These are phyloP conservation scores for Solanum bulbocastanum DNA, from an alignment of 257 asterid genomes.

Conservation along the genomic window DNA sequence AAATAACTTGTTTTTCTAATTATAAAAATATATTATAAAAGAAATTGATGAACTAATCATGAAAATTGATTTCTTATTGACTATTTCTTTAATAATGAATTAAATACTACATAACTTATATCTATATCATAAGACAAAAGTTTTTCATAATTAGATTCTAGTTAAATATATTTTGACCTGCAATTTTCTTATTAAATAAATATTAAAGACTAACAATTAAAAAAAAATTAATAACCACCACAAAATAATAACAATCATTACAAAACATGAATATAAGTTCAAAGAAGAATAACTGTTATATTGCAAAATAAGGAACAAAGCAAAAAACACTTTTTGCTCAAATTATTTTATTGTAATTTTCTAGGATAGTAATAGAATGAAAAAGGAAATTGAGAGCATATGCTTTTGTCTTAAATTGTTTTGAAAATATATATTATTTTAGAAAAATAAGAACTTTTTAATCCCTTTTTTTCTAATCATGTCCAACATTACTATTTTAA, in stretches of 20 bases:
- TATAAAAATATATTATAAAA: not conserved
- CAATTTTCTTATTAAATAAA: not conserved
- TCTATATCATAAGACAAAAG: not conserved
- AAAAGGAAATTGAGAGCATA: not conserved
- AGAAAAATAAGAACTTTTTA: not conserved
- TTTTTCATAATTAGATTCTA: not conserved
- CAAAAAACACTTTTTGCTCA: not conserved
- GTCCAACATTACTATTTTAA: not conserved
- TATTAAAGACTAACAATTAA: no score
- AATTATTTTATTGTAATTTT: not conserved
- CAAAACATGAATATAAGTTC: not conserved
- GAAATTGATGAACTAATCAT: not conserved
- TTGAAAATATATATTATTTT: not conserved
- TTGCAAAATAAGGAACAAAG: not conserved
- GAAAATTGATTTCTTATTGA: not conserved
- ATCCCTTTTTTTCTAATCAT: not conserved
- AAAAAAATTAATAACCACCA: not conserved
- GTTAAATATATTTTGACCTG: no score
- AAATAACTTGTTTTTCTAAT: not conserved
- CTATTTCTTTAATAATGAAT: not conserved
- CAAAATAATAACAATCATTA: not conserved
- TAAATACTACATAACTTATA: no score
- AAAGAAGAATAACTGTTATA: not conserved
- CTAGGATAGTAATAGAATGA: not conserved
- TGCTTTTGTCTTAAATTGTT: not conserved